Base-by-base conservation (phyloP, 805 yeast genomes). In the Wickerhamomyces ciferrii region DNA sequence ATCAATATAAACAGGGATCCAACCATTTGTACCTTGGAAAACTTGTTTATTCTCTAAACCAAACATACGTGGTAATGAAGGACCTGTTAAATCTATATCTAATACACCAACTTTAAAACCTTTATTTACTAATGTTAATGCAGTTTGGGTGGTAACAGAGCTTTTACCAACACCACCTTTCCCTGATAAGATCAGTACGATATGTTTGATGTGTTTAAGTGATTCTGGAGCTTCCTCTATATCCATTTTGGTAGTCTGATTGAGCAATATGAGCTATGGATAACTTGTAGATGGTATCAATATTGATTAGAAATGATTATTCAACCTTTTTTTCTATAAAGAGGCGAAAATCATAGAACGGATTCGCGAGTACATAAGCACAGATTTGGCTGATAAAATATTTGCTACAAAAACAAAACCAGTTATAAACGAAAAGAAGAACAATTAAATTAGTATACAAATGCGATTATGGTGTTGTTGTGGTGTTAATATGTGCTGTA, bases 111-210 rank as follows among this genome's bases (percentile, higher is more conserved):
- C 97, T 55, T 76, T 83, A 58, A 63, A 79, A 2, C 94, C 96
- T 59, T 76, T 70, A 14, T 72, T 68, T 6, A 83, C 87, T 27
- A 94, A 70, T 0, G 91, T 74, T n/a, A 94, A 72, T 0, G 97
- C 98, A 1, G 90, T 72, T 61, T 94, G 99, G 0, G 97, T 87
- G 3, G 99, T 91, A 2, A 94, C 90, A 0, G 97, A 89, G 13
- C 97, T 89, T 62, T 94, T 94, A 2, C 99, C 99, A 1, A 94
- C 99, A 21, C 99, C 97, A 25, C 97, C 97, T 64, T 90, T 90
- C 1, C 97, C 99, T 0, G 97, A 89, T 3, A 94, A 77, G 11
- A 94, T 83, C 32, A 94, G 72, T 3, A 90, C 62, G 5, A 94
- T 81, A 61, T 92, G 96, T 55, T 83, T 81, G 29, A 92, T 83